Conservation (phyloP, 2,329 filamentous ascomycete genomes). For the Hymenoscyphus albidus region DNA sequence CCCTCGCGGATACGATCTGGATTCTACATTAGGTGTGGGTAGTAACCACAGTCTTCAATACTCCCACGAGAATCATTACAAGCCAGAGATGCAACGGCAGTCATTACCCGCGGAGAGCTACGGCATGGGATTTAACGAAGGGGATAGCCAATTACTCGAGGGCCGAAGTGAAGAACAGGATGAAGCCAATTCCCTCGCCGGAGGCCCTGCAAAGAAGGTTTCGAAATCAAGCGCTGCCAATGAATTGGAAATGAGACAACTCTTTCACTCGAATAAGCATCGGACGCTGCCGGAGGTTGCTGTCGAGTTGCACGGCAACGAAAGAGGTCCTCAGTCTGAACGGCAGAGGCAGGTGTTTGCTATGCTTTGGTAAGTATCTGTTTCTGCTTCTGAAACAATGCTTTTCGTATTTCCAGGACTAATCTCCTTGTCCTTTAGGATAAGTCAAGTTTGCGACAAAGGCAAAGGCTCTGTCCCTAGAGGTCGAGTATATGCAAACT, state of each 20-base stretch:
- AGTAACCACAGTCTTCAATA: conserved; percentile 44
- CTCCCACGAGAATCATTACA: conserved; percentile 40
- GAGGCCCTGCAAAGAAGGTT: conserved; percentile 50
- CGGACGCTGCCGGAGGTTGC: conserved; percentile 69
- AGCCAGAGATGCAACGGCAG: conserved; percentile 41
- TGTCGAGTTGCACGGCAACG: conserved; percentile 71
- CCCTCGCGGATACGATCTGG: conserved; percentile 46
- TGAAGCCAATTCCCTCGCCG: conserved; percentile 50
- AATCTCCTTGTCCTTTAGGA: conserved; percentile 46
- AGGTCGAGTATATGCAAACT: conserved; percentile 91
- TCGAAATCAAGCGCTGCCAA: conserved; percentile 72
- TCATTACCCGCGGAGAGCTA: conserved; percentile 54
- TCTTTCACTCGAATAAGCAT: conserved; percentile 66
- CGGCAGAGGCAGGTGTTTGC: conserved; percentile 82
- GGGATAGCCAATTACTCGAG: conserved; percentile 57
- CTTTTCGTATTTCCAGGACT: background rate
- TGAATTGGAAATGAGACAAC: conserved; percentile 73
- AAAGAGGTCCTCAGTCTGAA: conserved; percentile 76
- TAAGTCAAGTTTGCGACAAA: conserved; percentile 67
- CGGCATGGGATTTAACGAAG: conserved; percentile 48
- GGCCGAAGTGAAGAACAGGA: conserved; percentile 52
- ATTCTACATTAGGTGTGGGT: conserved; percentile 47
- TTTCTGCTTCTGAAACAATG: background rate
- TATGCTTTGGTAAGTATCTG: conserved; percentile 70
- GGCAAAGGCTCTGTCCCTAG: conserved; percentile 85